These are phyloP conservation scores for Candida sithepensis DNA, from an alignment of 805 yeast species.

Conservation along the genomic window DNA sequence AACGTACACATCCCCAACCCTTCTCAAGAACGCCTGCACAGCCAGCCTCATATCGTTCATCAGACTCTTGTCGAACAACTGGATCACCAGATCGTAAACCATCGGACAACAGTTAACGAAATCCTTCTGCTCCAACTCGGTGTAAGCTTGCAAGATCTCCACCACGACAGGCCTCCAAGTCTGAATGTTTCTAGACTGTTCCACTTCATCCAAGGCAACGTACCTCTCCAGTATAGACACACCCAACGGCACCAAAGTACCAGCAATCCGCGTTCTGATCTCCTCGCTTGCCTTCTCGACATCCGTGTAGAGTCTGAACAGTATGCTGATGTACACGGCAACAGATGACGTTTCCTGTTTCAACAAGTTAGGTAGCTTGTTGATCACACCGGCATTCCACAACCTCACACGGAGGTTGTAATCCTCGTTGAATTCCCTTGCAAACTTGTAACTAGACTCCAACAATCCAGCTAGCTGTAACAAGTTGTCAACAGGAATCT, in stretches of 20 bases:
- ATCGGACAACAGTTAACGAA: constrained; percentile 55
- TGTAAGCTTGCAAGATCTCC: constrained; percentile 79
- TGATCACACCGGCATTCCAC: constrained; percentile 90
- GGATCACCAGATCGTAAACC: constrained; percentile 57
- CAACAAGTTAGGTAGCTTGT: constrained; percentile 83
- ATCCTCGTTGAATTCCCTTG: constrained; percentile 84
- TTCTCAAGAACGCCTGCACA: constrained; percentile 52
- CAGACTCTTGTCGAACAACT: constrained; percentile 57
- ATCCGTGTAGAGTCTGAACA: constrained; percentile 77
- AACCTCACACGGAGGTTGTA: constrained; percentile 82
- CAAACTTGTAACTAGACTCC: constrained; percentile 71
- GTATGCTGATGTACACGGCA: constrained; percentile 76
- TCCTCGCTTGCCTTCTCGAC: constrained; percentile 44
- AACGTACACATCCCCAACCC: constrained; percentile 43
- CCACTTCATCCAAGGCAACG: constrained; percentile 68
- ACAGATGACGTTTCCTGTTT: constrained; percentile 91
- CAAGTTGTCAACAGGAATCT: constrained; percentile 65
- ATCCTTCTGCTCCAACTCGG: constrained; percentile 71
- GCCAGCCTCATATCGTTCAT: constrained; percentile 60
- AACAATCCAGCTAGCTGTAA: constrained; percentile 57
- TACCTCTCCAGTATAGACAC: constrained; percentile 67
- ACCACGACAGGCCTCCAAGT: constrained; percentile 93
- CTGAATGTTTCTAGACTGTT: constrained; percentile 71
- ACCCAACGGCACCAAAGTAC: constrained; percentile 64
- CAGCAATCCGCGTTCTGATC: constrained; percentile 48